Base-by-base conservation (phyloP, 768 basidiomycete genomes). In the Dioszegia aurantiaca region DNA sequence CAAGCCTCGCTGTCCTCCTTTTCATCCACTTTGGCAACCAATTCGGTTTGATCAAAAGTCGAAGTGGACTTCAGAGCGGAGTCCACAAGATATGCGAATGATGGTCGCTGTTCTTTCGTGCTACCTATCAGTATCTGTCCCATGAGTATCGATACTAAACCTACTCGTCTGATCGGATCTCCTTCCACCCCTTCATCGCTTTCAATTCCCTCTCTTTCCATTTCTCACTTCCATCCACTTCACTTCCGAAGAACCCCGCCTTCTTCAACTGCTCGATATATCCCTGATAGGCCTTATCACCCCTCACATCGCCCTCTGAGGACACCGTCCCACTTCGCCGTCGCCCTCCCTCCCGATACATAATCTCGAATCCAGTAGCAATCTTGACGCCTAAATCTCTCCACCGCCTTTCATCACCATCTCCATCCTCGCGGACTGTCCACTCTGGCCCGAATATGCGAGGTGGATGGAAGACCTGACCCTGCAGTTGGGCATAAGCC, bases 291-390 rank as follows among this genome's bases (percentile, higher is more conserved):
- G 33, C 67, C 2, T 66, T 45, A 26, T 60, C 56, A 4, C 46
- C 45, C 16, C 33, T 17, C 24, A 44, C 40, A 31, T 33, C 37
- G 23, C 26, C 47, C 16, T 30, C 31, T 12, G n/a, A n/a, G n/a
- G n/a, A n/a, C n/a, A 40, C 28, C 11, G 63, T 71, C 39, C 80
- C 70, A 43, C 57, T 51, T 33, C 67, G 39, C 21, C 63, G 61
- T 24, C 78, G 77, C 40, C 83, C 83, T 45, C 82, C 79, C 72
- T 91, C 91, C 72, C 88, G 86, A 73, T 88, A 97, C 39, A 95
- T 82, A 82, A 98, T 99, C 79, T 99, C 95, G 61, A 97, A 97
- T 1, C 95, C 95, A 62, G 90, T 90, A 1, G 91, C 86, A 87
- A 98, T 85, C 80, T 98, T 98, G 86, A 97, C 88, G 8, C 94